phyloP scores from a whole-genome alignment of 1,139 yeast genomes.

The Kurtzmaniella quercitrusa region DNA sequence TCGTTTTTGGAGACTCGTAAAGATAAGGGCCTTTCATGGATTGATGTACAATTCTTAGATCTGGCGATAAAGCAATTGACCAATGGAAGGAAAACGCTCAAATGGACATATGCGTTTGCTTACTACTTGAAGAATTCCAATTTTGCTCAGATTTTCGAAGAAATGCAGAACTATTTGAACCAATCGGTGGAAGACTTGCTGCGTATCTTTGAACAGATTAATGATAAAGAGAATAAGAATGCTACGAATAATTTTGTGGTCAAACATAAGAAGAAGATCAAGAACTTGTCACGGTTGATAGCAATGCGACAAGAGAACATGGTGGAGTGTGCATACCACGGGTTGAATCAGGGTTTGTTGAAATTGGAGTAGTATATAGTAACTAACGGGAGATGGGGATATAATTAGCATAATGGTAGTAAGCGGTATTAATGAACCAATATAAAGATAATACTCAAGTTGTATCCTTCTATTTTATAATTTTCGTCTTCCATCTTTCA shows the following conservation, averaged over 20 bases:
- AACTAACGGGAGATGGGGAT: background rate
- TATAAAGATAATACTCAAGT: no score
- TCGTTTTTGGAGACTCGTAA: conserved; percentile 50
- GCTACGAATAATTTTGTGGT: conserved; percentile 25
- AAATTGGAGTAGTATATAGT: conserved; percentile 12
- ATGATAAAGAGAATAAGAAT: conserved; percentile 35
- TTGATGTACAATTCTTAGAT: conserved; percentile 78
- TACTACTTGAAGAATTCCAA: conserved; percentile 55
- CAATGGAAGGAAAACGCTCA: conserved; percentile 70
- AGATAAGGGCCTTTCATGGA: conserved; percentile 65
- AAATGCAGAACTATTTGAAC: conserved; percentile 67
- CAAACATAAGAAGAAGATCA: conserved; percentile 45
- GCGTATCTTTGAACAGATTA: conserved; percentile 58
- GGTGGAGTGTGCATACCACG: conserved; percentile 45
- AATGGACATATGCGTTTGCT: conserved; percentile 89
- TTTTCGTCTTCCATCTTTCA: no score
- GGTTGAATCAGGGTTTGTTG: conserved; percentile 25
- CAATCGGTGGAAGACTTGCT: conserved; percentile 78
- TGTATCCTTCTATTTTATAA: no score
- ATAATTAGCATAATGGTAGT: no score
- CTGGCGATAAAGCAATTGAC: conserved; percentile 65
- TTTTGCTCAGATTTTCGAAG: conserved; percentile 62
- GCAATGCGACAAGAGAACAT: conserved; percentile 45
- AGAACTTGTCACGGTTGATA: conserved; percentile 44
- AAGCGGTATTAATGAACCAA: no score